Conservation (phyloP, 441 rosid species). For the Populus tomentosa region DNA sequence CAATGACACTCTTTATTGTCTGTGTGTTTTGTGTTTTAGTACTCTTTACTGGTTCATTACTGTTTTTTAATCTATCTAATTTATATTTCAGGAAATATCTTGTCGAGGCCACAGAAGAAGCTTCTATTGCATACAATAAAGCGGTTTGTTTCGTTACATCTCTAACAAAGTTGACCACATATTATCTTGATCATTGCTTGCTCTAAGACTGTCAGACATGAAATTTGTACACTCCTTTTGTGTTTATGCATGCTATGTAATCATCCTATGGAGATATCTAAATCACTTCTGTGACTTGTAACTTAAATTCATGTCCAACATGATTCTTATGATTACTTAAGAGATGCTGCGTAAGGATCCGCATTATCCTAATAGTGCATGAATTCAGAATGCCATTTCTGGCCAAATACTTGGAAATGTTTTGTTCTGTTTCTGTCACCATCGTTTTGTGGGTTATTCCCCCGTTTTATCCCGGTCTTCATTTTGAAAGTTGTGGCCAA, state of each 20-base stretch:
- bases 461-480: not conserved
- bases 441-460: not conserved
- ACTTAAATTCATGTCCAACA: not conserved
- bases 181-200: not conserved
- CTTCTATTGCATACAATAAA: constrained; percentile 88
- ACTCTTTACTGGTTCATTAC: not conserved
- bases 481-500: not conserved
- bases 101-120: constrained; percentile 90
- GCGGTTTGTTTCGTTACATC: constrained; percentile 54
- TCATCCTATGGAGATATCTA: not conserved
- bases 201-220: not conserved
- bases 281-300: not conserved
- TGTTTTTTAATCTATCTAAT: not conserved
- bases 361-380: not conserved
- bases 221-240: not conserved
- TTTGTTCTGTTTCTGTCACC: not conserved
- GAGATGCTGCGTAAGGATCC: not conserved
- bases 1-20: not conserved
- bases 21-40: not conserved
- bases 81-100: constrained; percentile 65
- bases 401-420: not conserved
- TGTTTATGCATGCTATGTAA: not conserved
- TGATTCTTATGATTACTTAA: no score
- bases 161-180: not conserved
- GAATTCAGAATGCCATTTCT: not conserved